Conservation (phyloP, 495 filamentous ascomycete genomes). For the Tuber borchii region DNA sequence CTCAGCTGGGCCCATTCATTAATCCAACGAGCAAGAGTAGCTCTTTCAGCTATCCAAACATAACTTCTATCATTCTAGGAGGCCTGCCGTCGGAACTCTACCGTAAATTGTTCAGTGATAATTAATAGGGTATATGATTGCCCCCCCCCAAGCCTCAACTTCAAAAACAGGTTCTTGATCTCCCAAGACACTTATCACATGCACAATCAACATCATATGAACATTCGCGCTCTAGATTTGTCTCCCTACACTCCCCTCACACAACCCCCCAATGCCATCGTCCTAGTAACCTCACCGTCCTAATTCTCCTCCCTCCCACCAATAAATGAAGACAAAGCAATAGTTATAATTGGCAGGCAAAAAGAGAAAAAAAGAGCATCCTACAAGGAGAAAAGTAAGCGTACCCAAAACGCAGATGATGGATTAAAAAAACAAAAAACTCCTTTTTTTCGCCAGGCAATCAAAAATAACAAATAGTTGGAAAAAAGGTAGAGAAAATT, state of each 20-base stretch:
- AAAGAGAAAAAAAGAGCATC: neutral
- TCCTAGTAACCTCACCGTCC: neutral
- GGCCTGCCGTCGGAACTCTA: neutral
- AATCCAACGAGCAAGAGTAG: neutral
- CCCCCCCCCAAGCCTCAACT: neutral
- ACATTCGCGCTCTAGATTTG: constrained; percentile 1
- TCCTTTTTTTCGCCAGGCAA: neutral
- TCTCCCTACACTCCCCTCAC: neutral
- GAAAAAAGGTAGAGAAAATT: constrained; percentile 1
- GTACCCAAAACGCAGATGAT: neutral
- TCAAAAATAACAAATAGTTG: neutral
- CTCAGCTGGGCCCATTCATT: neutral
- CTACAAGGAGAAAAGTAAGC: neutral
- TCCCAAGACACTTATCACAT: neutral
- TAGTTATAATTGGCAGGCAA: neutral
- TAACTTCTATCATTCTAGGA: neutral
- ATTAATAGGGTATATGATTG: neutral
- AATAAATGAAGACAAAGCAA: neutral
- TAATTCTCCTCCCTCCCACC: neutral
- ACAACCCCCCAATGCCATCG: neutral
- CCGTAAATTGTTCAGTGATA: neutral
- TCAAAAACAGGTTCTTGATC: neutral
- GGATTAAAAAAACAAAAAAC: neutral
- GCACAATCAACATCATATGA: neutral
- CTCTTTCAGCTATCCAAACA: neutral